These are phyloP conservation scores for Drosera capensis DNA, from an alignment of 148 eudicot genomes.

Conservation along the genomic window DNA sequence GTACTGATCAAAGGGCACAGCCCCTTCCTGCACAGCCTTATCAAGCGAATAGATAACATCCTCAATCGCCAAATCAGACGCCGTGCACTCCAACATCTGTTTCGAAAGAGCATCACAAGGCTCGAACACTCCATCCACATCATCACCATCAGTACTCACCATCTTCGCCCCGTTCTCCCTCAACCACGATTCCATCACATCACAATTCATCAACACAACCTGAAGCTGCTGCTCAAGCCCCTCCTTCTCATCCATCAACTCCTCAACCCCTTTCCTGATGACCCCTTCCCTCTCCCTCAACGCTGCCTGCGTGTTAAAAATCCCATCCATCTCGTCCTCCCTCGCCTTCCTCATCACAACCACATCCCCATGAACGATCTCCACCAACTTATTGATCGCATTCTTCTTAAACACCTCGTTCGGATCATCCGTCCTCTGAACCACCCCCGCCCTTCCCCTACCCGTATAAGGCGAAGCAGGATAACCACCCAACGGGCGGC, in stretches of 20 bases:
- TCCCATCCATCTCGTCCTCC: slow-evolving; percentile 75
- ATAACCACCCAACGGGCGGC: slow-evolving; percentile 30
- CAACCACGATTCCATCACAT: slow-evolving; percentile 73
- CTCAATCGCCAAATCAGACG: slow-evolving; percentile 80
- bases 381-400: slow-evolving; percentile 62
- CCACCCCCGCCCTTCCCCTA: slow-evolving; percentile 17
- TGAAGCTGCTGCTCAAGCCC: slow-evolving; percentile 75
- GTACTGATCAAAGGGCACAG: slow-evolving; percentile 64
- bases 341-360: slow-evolving; percentile 52
- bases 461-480: slow-evolving; percentile 50
- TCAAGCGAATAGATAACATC: slow-evolving; percentile 75
- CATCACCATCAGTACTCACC: slow-evolving; percentile 22
- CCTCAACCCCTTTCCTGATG: slow-evolving; percentile 44
- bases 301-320: slow-evolving; percentile 47
- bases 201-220: slow-evolving; percentile 64
- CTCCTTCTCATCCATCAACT: slow-evolving; percentile 78
- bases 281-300: slow-evolving; percentile 47
- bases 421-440: slow-evolving; percentile 49
- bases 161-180: slow-evolving; percentile 60
- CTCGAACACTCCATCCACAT: slow-evolving; percentile 61
- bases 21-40: slow-evolving; percentile 81
- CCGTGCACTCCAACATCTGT: slow-evolving; percentile 67
- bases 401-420: slow-evolving; percentile 62
- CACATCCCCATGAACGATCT: slow-evolving; percentile 46
- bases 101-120: slow-evolving; percentile 61